Evolutionary conservation across 208 protist species (phyloP).

Genomic region (Strigomonas galati): DNA sequence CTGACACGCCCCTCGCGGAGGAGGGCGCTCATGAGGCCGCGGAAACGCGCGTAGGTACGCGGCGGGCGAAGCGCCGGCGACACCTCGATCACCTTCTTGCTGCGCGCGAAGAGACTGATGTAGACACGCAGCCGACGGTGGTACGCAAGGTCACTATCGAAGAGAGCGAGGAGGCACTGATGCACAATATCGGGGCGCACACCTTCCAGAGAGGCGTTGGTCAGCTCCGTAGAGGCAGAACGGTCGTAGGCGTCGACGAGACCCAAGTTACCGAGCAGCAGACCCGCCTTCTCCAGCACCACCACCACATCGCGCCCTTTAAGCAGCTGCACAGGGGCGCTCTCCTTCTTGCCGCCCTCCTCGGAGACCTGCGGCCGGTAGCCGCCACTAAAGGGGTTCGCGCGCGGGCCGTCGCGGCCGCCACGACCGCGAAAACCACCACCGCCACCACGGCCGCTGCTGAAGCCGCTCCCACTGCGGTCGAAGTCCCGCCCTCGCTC

Average conservation of each 20-base stretch:
- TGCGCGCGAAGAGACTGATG: slow-evolving; percentile 66
- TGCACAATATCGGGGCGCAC: slow-evolving; percentile 90
- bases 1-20: slow-evolving; percentile 75
- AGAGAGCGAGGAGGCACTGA: slow-evolving; percentile 90
- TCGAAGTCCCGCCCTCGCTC: no score
- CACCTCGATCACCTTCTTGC: slow-evolving; percentile 81
- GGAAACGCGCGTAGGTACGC: slow-evolving; percentile 84
- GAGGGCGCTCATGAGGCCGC: slow-evolving; percentile 75
- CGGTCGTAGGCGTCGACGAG: slow-evolving; percentile 86
- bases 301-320: slow-evolving; percentile 81
- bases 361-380: no score
- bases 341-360: no score
- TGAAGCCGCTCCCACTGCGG: no score
- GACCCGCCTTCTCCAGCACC: slow-evolving; percentile 82
- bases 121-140: slow-evolving; percentile 77
- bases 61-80: slow-evolving; percentile 83
- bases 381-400: no score
- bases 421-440: no score
- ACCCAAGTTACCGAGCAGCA: slow-evolving; percentile 67
- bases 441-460: no score
- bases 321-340: no score
- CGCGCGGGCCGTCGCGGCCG: no score
- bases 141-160: slow-evolving; percentile 80
- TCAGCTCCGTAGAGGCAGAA: slow-evolving; percentile 69
- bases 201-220: slow-evolving; percentile 67